These are phyloP conservation scores for Pyracantha coccinea DNA, from an alignment of 331 rosid species.

Conservation along the genomic window DNA sequence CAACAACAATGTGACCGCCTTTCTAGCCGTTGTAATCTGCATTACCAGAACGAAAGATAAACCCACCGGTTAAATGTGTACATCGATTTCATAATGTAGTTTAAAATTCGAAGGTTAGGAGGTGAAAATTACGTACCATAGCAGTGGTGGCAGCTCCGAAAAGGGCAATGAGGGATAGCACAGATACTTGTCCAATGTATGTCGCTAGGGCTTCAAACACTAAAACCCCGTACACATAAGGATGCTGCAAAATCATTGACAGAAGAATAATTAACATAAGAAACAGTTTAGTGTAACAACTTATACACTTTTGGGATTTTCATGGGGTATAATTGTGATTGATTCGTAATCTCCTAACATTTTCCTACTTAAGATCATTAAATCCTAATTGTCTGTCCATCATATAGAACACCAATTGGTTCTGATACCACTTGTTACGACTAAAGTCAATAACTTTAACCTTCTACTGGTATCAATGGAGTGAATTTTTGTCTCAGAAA, in stretches of 20 bases:
- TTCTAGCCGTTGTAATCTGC: slow-evolving; percentile 58
- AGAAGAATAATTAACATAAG: not conserved
- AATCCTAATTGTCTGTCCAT: not conserved
- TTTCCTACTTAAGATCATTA: not conserved
- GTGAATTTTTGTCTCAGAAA: not conserved
- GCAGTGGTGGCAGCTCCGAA: slow-evolving; percentile 68
- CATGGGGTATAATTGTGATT: not conserved
- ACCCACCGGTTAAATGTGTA: not conserved
- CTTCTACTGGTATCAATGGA: too few relatives aligned
- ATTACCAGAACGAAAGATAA: not conserved
- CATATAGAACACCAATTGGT: not conserved
- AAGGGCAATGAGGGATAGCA: slow-evolving; percentile 47
- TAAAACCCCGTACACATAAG: slow-evolving; percentile 52
- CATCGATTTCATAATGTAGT: not conserved
- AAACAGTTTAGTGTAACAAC: not conserved
- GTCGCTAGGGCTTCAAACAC: slow-evolving; percentile 60
- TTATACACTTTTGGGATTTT: not conserved
- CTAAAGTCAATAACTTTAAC: too few relatives aligned
- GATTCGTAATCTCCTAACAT: not conserved
- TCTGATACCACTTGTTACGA: not conserved
- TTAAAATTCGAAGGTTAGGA: not conserved
- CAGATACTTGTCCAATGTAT: slow-evolving; percentile 57
- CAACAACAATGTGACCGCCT: slow-evolving; percentile 52
- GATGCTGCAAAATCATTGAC: slow-evolving; percentile 36
- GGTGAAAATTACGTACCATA: slow-evolving; percentile 25